Base-by-base conservation (phyloP, 179 eudicot genomes). In the Silene noctiflora region DNA sequence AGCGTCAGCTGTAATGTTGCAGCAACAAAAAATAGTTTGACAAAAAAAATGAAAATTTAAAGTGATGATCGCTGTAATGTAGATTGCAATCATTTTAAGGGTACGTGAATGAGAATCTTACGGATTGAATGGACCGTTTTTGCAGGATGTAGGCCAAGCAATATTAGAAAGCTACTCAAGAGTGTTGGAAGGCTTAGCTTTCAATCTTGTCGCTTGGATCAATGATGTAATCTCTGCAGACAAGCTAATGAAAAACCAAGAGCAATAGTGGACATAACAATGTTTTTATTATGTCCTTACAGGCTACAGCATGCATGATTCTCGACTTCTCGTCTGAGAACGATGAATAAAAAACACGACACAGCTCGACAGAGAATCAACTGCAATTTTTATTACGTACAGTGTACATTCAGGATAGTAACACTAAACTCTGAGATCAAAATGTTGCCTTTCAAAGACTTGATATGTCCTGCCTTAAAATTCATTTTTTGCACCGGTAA, bases 141-240 rank as follows among this genome's bases (percentile, higher is more conserved):
- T 86, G 86, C 87, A 95, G 99, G 99, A 95, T 74, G 89, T 93
- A 31, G 99, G 99, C 63, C 95, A 93, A 80, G 95, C 97, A 48
- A 90, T 93, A 59, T 76, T 95, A 71, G 99, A 95, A 84, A 93
- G 98, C 92, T 95, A 95, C 83, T 93, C 99, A 21, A 91, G 99
- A 82, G 99, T 95, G 66, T 77, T 95, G 80, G 99, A 95, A 88
- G 92, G 99, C 9, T 85, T 95, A 16, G 99, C 99, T 25, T 95
- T 84, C 85, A 95, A 95, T 85, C 75, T 86, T 69, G 98, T 91
- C 71, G 91, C 97, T 69, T 93, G 98, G 97, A 80, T 91, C 70
- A 92, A 95, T 25, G 99, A 95, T 83, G 95, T 95, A 67, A 71
- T 91, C 0, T 85, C 86, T 67, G 94, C 96, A 61, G 95, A 93